Percentiles rank a stretch among this genome's conserved stretches.
Conservation (phyloP, 2,329 filamentous ascomycete species). For the Trichoderma koningiopsis region DNA sequence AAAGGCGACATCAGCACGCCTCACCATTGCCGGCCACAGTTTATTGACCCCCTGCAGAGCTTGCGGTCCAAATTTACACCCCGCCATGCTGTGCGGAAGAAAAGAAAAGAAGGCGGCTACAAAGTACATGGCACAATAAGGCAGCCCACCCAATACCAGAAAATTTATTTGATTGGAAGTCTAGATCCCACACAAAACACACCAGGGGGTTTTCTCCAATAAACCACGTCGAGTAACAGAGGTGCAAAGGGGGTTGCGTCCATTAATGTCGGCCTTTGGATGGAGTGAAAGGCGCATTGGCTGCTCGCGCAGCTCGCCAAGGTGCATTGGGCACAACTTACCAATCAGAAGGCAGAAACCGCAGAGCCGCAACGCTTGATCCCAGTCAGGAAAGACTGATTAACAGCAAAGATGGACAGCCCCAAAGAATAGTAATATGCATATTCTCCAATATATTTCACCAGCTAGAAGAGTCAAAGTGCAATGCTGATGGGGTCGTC, state of each 20-base stretch:
- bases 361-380: constrained; percentile 15
- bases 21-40: not conserved
- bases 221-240: not conserved
- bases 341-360: not conserved
- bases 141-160: constrained; percentile 5
- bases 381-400: not conserved
- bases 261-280: not conserved
- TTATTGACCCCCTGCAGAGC: not conserved
- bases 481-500: not conserved
- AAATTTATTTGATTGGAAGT: not conserved
- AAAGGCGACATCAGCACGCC: not conserved
- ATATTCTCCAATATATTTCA: not conserved
- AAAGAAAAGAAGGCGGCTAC: not conserved
- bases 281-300: not conserved
- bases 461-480: not conserved
- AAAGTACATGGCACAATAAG: not conserved
- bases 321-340: not conserved
- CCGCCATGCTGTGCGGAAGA: not conserved
- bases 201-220: not conserved
- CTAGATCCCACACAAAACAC: not conserved
- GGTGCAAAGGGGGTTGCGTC: not conserved
- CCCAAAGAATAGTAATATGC: not conserved
- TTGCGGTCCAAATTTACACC: not conserved
- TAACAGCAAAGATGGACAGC: not conserved
- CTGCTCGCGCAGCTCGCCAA: not conserved